These are phyloP conservation scores for Basipetospora chlamydospora DNA, from an alignment of 2,329 filamentous ascomycete genomes.

Conservation along the genomic window DNA sequence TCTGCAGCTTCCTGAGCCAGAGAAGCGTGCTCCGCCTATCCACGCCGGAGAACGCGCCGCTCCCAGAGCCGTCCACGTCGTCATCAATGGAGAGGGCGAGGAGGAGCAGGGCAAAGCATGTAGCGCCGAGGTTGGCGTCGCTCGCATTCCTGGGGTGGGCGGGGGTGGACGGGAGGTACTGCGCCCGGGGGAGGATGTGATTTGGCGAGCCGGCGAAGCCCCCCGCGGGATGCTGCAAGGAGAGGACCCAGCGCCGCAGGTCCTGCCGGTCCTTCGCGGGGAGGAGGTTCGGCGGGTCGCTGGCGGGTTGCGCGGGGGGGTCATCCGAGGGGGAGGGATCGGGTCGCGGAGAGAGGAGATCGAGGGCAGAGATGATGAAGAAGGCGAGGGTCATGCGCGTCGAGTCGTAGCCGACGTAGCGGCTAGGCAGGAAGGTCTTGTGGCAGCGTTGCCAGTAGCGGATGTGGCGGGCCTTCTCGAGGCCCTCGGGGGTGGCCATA, in stretches of 20 bases:
- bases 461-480: constrained; percentile 56
- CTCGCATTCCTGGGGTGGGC: background rate
- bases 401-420: constrained; percentile 80
- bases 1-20: constrained; percentile 67
- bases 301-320: too few species aligned
- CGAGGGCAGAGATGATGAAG: constrained; percentile 76
- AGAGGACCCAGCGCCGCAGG: constrained; percentile 65
- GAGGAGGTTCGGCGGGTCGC: too few species aligned
- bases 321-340: constrained; percentile 16
- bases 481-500: constrained; percentile 12
- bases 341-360: constrained; percentile 56
- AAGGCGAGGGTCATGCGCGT: constrained; percentile 80
- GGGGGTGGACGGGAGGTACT: constrained; percentile 11
- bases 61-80: constrained; percentile 20
- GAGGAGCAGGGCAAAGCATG: constrained; percentile 71
- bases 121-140: constrained; percentile 64
- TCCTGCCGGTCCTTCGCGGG: constrained; percentile 25
- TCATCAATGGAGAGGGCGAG: constrained; percentile 43
- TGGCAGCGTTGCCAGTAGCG: constrained; percentile 90
- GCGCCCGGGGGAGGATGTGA: constrained; percentile 30
- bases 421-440: constrained; percentile 61
- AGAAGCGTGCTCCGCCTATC: constrained; percentile 49
- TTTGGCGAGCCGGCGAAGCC: constrained; percentile 81
- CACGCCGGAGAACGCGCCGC: constrained; percentile 44
- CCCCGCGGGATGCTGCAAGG: constrained; percentile 70